Percentiles rank a stretch among this genome's conserved stretches.
Conservation (phyloP, 2,329 filamentous ascomycete genomes). For the Pestalotiopsis sp. region DNA sequence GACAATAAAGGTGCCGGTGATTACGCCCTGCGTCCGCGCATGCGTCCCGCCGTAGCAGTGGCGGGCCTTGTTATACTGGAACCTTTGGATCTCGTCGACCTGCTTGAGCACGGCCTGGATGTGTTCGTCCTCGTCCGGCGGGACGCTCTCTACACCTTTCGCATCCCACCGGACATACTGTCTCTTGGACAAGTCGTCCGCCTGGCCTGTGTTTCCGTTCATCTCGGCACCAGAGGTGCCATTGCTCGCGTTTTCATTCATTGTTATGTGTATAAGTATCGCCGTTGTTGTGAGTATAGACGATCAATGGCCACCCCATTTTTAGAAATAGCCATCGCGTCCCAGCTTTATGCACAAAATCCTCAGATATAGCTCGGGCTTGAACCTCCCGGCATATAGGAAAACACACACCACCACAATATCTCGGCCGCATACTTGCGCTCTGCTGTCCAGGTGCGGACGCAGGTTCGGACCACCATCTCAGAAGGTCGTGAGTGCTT, state of each 20-base stretch:
- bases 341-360: not conserved
- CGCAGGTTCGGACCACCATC: not conserved
- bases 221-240: not conserved
- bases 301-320: too few relatives aligned
- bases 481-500: not conserved
- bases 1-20: conserved; percentile 48
- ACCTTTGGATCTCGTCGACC: conserved; percentile 16
- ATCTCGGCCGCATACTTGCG: not conserved
- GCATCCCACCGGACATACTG: conserved; percentile 15
- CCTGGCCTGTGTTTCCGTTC: not conserved
- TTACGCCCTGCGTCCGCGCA: conserved; percentile 47
- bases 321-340: not conserved
- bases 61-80: conserved; percentile 17
- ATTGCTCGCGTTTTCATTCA: not conserved
- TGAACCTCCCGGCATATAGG: not conserved
- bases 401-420: not conserved
- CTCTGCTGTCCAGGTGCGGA: not conserved
- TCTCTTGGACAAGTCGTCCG: not conserved
- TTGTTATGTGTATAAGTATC: not conserved
- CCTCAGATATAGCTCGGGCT: not conserved
- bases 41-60: conserved; percentile 38
- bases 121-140: conserved; percentile 15
- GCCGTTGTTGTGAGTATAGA: too few relatives aligned
- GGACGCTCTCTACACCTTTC: conserved; percentile 14
- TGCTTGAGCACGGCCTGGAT: conserved; percentile 14